phyloP scores from a whole-genome alignment of 495 filamentous ascomycete species.

The Cairneyella variabilis region DNA sequence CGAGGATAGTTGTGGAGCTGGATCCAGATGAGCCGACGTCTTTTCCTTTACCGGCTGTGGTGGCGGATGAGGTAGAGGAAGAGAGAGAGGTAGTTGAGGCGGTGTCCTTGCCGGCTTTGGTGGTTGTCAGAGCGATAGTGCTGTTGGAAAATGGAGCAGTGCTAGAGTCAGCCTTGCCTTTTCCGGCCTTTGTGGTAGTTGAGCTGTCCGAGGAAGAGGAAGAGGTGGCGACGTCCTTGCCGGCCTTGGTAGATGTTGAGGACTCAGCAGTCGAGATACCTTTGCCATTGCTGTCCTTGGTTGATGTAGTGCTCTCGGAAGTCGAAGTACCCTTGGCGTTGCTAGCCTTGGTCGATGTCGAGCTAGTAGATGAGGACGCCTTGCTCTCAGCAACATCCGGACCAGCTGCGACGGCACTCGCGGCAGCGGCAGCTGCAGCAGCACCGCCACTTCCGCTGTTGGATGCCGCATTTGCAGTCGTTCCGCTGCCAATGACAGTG shows the following conservation, averaged over 20 bases:
- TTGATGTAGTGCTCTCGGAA: background rate
- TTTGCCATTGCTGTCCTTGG: too few species aligned
- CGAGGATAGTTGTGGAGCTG: conserved; percentile 8
- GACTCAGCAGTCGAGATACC: background rate
- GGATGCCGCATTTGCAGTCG: conserved; percentile 17
- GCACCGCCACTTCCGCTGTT: conserved; percentile 10
- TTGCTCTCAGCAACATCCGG: background rate
- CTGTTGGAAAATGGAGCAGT: background rate
- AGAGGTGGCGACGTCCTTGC: background rate
- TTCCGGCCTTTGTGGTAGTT: background rate
- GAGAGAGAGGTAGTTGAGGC: background rate
- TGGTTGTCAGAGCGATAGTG: background rate
- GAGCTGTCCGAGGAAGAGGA: background rate
- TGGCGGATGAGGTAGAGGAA: background rate
- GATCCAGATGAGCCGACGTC: background rate
- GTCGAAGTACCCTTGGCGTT: background rate
- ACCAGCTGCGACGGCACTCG: conserved; percentile 7
- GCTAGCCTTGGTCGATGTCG: background rate
- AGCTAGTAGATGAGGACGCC: background rate
- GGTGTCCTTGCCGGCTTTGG: background rate
- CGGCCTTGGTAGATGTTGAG: background rate
- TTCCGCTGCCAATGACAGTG: conserved; percentile 24
- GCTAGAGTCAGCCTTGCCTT: background rate
- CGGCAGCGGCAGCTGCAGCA: conserved; percentile 11
- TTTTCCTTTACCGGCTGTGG: conserved; percentile 2